Evolutionary conservation across 2,329 filamentous ascomycete genomes (phyloP).

Genomic region (Diaporthe eres): DNA sequence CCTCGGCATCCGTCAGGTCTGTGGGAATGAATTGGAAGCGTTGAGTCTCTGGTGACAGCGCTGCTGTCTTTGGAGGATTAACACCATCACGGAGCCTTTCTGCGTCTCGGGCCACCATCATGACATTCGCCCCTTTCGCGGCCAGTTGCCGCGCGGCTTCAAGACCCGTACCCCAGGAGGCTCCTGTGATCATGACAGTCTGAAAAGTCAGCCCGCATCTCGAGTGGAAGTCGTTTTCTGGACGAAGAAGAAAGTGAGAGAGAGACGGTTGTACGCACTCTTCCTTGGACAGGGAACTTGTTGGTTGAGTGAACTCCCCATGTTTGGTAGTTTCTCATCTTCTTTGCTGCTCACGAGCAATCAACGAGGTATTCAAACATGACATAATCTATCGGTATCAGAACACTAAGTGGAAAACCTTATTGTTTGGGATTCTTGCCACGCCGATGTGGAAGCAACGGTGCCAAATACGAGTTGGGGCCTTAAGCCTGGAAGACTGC

Average conservation of each 20-base stretch:
- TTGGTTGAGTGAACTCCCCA: background rate
- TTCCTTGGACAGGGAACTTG: slow-evolving; percentile 5
- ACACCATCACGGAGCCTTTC: background rate
- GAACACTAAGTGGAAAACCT: background rate
- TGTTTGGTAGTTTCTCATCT: background rate
- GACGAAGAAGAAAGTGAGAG: background rate
- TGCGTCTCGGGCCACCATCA: background rate
- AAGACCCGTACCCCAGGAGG: background rate
- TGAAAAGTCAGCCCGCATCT: background rate
- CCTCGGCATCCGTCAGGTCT: background rate
- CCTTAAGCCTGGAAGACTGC: too few species aligned
- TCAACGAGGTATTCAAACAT: background rate
- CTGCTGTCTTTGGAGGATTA: background rate
- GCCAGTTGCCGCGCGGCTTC: background rate
- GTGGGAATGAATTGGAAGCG: background rate
- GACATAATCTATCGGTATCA: background rate
- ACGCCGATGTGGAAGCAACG: background rate
- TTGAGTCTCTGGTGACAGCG: background rate
- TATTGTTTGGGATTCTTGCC: background rate
- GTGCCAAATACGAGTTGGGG: background rate
- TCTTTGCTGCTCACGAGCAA: background rate
- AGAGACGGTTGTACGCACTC: background rate
- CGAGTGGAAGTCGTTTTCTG: background rate
- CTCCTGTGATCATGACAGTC: background rate
- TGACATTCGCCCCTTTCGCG: background rate